Evolutionary conservation across 2,329 filamentous ascomycete species (phyloP).

Genomic region (Chaetomiaceae sp.): DNA sequence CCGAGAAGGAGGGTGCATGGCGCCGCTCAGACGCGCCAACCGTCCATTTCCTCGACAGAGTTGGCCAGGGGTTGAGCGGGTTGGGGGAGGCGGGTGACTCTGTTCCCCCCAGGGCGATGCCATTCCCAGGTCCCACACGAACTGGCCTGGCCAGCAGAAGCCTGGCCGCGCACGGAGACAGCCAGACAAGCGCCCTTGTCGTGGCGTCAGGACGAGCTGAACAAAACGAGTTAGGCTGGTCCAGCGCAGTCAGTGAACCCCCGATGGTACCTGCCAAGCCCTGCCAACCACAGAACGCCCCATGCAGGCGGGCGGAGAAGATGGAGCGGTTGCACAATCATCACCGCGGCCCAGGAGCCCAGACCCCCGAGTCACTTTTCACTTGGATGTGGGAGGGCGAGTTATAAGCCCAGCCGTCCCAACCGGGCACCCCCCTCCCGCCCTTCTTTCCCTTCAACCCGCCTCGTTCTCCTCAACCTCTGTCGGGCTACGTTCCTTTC

Average conservation of each 20-base stretch:
- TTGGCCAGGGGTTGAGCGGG: no score
- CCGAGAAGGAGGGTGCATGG: no score
- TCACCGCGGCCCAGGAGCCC: conserved; percentile 2
- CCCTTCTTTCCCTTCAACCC: conserved; percentile 1
- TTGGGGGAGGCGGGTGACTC: no score
- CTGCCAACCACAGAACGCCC: neutral
- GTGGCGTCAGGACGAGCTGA: neutral
- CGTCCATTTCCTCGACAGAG: no score
- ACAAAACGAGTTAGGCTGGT: neutral
- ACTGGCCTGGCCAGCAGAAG: no score
- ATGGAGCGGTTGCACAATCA: neutral
- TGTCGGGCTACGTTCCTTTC: conserved; percentile 23
- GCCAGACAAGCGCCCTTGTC: neutral
- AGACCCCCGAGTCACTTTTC: no score
- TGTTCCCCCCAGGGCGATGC: no score
- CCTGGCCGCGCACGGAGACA: no score
- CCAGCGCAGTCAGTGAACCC: neutral
- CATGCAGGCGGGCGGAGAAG: conserved; percentile 10
- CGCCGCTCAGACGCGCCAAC: no score
- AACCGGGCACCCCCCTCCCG: conserved; percentile 3
- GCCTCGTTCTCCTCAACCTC: conserved; percentile 15
- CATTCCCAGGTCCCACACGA: no score
- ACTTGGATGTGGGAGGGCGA: no score
- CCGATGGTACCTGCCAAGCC: conserved; percentile 7
- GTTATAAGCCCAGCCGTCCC: conserved; percentile 9